Evolutionary conservation across 2,329 filamentous ascomycete species (phyloP).

Genomic region (Arthroderma sp.): DNA sequence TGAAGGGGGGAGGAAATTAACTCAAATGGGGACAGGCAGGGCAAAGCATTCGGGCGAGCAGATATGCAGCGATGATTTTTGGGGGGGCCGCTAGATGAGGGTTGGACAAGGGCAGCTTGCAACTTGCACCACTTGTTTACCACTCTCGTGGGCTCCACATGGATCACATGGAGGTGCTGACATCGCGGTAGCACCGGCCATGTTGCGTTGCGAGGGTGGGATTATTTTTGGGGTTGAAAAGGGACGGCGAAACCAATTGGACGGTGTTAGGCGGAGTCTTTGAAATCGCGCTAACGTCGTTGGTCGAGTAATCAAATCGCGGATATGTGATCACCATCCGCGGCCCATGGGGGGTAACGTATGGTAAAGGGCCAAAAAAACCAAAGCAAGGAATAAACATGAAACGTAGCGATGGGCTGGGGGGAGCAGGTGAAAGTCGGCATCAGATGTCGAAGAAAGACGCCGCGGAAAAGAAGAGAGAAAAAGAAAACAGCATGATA

Average conservation of each 20-base stretch:
- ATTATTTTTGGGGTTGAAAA: neutral
- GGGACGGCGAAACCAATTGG: neutral
- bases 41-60: neutral
- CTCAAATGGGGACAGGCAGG: neutral
- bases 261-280: neutral
- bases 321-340: slow-evolving; percentile 1
- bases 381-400: neutral
- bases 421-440: no score
- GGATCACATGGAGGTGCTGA: slow-evolving; percentile 1
- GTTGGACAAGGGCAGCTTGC: neutral
- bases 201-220: neutral
- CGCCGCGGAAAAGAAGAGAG: neutral
- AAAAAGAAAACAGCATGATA: neutral
- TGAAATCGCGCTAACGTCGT: neutral
- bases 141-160: slow-evolving; percentile 4
- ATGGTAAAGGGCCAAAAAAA: neutral
- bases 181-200: neutral
- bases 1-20: neutral
- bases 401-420: no score
- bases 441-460: no score
- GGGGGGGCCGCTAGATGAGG: no score
- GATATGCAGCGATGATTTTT: neutral
- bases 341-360: neutral
- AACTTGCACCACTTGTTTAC: neutral
- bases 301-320: neutral